Conservation (phyloP, 306 rosid genomes). For the Ormosia semicastrata region DNA sequence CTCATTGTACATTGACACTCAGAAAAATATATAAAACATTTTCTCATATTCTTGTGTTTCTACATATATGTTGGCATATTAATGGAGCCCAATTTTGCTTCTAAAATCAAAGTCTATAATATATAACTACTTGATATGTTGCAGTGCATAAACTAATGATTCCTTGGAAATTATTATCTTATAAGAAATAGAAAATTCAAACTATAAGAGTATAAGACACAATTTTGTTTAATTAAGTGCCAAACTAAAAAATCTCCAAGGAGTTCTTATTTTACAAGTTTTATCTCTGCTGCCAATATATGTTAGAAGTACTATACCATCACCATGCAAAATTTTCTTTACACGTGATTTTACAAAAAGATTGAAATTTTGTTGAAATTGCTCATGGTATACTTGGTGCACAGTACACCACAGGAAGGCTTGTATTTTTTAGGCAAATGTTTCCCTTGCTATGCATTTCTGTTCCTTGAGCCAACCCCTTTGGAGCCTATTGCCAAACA, state of each 20-base stretch:
- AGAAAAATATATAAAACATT: too few relatives aligned
- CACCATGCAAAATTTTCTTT: constrained; percentile 42
- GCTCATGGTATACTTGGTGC: constrained; percentile 36
- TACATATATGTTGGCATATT: constrained; percentile 45
- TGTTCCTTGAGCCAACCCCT: constrained; percentile 1
- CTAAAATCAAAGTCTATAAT: too few relatives aligned
- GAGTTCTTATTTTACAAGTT: constrained; percentile 5
- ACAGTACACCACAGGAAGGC: constrained; percentile 33
- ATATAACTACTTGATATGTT: not conserved
- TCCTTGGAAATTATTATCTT: not conserved
- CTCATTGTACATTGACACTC: too few relatives aligned
- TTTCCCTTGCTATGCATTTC: constrained; percentile 17
- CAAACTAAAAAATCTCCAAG: constrained; percentile 31
- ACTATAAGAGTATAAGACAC: not conserved
- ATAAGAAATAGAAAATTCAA: not conserved
- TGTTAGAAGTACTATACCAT: constrained; percentile 42
- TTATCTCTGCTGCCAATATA: constrained; percentile 31
- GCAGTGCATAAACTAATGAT: not conserved
- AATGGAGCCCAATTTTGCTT: constrained; percentile 30
- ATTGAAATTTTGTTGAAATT: constrained; percentile 44
- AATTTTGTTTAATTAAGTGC: constrained; percentile 30
- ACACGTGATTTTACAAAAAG: constrained; percentile 40
- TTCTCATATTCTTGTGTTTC: too few relatives aligned
- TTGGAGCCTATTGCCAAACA: constrained; percentile 14
- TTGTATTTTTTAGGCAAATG: constrained; percentile 33